Conservation (phyloP, 805 yeast species). For the Vanderwaltozyma polyspora region DNA sequence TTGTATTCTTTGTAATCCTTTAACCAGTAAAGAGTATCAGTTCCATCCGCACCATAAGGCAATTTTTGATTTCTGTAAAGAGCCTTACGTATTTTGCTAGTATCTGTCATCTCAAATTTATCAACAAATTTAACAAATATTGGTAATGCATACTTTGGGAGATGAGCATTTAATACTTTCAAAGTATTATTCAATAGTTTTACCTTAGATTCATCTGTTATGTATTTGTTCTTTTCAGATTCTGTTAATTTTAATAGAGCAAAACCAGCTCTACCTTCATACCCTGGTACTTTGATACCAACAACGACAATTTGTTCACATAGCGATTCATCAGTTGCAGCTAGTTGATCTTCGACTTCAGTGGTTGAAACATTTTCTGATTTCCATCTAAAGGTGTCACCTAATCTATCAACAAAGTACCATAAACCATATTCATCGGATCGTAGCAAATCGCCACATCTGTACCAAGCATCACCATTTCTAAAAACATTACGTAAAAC, state of each 20-base stretch:
- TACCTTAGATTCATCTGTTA: constrained; percentile 14
- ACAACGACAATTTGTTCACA: constrained; percentile 73
- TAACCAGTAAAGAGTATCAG: constrained; percentile 63
- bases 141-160: constrained; percentile 84
- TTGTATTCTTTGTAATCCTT: constrained; percentile 40
- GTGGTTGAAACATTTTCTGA: constrained; percentile 90
- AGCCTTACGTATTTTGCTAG: constrained; percentile 71
- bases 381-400: constrained; percentile 95
- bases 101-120: constrained; percentile 57
- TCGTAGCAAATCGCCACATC: constrained; percentile 76
- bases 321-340: constrained; percentile 23
- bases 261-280: constrained; percentile 92
- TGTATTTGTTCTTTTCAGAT: constrained; percentile 2
- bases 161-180: constrained; percentile 27
- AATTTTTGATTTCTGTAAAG: constrained; percentile 53
- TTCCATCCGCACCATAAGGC: constrained; percentile 53
- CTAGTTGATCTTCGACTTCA: constrained; percentile 75
- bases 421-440: constrained; percentile 56
- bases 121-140: constrained; percentile 61
- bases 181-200: constrained; percentile 32
- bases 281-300: constrained; percentile 72
- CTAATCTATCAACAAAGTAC: constrained; percentile 83
- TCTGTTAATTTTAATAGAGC: constrained; percentile 56
- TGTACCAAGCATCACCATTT: constrained; percentile 84
- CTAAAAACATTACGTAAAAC: constrained; percentile 60